Evolutionary conservation across 148 eudicot genomes (phyloP).

Genomic region (Spergularia marina): DNA sequence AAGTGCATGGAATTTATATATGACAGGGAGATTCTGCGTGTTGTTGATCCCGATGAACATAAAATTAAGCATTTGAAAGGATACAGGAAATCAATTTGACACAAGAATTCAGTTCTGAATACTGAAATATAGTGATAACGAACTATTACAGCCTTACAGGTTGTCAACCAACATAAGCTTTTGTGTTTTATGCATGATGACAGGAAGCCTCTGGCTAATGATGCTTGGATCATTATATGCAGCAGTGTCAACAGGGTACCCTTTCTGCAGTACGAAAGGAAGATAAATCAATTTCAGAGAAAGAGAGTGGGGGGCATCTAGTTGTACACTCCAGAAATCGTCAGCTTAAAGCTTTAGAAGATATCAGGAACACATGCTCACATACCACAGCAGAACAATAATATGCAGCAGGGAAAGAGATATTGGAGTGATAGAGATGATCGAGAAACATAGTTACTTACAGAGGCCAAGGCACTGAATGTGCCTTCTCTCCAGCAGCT

Average conservation of each 20-base stretch:
- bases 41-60: background rate
- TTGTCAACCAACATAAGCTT: constrained; percentile 58
- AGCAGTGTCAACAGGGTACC: constrained; percentile 72
- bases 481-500: constrained; percentile 92
- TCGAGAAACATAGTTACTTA: constrained; percentile 34
- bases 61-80: constrained; percentile 8
- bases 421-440: background rate
- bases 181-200: constrained; percentile 66
- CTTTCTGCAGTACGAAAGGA: constrained; percentile 61
- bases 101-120: background rate
- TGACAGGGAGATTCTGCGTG: too few relatives aligned
- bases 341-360: background rate
- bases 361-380: background rate
- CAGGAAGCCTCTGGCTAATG: constrained; percentile 74
- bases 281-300: background rate
- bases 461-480: constrained; percentile 61
- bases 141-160: constrained; percentile 36
- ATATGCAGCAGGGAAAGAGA: background rate
- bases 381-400: background rate
- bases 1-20: too few relatives aligned
- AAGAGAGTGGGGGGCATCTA: background rate
- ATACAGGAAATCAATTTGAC: constrained; percentile 6
- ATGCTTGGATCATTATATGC: constrained; percentile 80
- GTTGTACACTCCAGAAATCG: background rate
- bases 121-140: constrained; percentile 14